Conservation (phyloP, 1,139 yeast species). For the Suhomyces guaymorum region DNA sequence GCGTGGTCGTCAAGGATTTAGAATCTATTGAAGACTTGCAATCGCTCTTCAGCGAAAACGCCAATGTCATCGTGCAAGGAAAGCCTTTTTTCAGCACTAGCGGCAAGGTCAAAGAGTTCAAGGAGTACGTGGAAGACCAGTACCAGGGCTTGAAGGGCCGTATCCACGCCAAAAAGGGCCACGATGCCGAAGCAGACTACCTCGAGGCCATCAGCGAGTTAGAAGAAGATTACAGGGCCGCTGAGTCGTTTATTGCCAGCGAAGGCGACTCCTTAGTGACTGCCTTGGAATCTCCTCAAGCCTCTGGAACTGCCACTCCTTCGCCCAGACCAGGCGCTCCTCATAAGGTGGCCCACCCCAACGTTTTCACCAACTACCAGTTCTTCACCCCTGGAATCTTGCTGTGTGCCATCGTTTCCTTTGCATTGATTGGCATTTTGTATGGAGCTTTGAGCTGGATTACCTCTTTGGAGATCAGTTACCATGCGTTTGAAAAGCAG, state of each 20-base stretch:
- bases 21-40: too few relatives aligned
- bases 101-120: slow-evolving; percentile 21
- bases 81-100: slow-evolving; percentile 29
- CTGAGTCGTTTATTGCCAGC: slow-evolving; percentile 34
- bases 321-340: slow-evolving; percentile 9
- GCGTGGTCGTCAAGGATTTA: slow-evolving; percentile 27
- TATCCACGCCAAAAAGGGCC: slow-evolving; percentile 14
- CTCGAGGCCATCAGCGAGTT: slow-evolving; percentile 30
- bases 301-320: not conserved
- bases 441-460: slow-evolving; percentile 62
- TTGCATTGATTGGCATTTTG: slow-evolving; percentile 53
- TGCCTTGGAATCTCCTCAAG: slow-evolving; percentile 19
- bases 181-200: slow-evolving; percentile 14
- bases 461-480: slow-evolving; percentile 61
- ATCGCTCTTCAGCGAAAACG: slow-evolving; percentile 15
- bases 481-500: slow-evolving; percentile 71
- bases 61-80: slow-evolving; percentile 30
- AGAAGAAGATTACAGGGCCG: slow-evolving; percentile 35
- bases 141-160: slow-evolving; percentile 14
- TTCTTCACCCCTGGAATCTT: slow-evolving; percentile 61
- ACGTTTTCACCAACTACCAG: slow-evolving; percentile 42
- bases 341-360: slow-evolving; percentile 13
- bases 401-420: slow-evolving; percentile 61
- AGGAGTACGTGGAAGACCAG: slow-evolving; percentile 25
- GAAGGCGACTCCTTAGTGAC: slow-evolving; percentile 28